Evolutionary conservation across 225 moss, liverwort and hornwort species (phyloP).

Genomic region (Physcomitrium patens): DNA sequence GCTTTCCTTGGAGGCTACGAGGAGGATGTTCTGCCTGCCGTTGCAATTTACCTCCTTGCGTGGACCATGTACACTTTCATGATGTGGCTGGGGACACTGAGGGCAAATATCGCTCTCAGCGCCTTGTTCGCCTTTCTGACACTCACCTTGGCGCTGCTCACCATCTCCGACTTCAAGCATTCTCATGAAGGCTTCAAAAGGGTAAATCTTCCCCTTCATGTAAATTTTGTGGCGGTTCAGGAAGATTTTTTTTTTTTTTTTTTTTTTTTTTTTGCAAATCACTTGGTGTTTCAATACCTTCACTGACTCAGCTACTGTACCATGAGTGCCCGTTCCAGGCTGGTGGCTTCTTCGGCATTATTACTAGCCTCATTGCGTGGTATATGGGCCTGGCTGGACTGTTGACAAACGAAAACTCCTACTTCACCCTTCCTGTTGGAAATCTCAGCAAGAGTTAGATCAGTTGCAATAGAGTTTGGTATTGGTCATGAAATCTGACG

Average conservation of each 20-base stretch:
- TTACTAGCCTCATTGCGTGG: conserved; percentile 38
- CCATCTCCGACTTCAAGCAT: conserved; percentile 31
- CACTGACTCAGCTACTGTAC: too few relatives aligned
- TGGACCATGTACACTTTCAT: conserved; percentile 43
- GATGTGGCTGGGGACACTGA: conserved; percentile 43
- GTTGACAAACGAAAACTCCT: conserved; percentile 41
- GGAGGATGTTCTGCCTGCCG: background rate
- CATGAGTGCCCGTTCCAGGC: conserved; percentile 22
- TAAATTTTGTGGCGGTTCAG: too few relatives aligned
- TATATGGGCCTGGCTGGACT: conserved; percentile 43
- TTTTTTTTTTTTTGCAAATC: too few relatives aligned
- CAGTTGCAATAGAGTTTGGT: too few relatives aligned
- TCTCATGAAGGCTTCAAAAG: background rate
- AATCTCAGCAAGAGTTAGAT: conserved; percentile 20
- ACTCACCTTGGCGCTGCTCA: conserved; percentile 44
- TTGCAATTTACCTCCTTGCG: conserved; percentile 44
- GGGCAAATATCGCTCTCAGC: conserved; percentile 31
- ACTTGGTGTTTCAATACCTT: background rate
- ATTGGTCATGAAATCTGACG: too few relatives aligned
- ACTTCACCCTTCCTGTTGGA: conserved; percentile 56
- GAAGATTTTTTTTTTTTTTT: too few relatives aligned
- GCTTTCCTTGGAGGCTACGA: background rate
- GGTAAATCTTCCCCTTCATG: background rate
- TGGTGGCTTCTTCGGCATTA: conserved; percentile 48
- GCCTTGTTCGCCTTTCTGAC: conserved; percentile 37